A percentile compares a stretch with the other conserved stretches of the same genome.
These are phyloP conservation scores for Eucommia ulmoides DNA, from an alignment of 257 asterid species.

Conservation along the genomic window DNA sequence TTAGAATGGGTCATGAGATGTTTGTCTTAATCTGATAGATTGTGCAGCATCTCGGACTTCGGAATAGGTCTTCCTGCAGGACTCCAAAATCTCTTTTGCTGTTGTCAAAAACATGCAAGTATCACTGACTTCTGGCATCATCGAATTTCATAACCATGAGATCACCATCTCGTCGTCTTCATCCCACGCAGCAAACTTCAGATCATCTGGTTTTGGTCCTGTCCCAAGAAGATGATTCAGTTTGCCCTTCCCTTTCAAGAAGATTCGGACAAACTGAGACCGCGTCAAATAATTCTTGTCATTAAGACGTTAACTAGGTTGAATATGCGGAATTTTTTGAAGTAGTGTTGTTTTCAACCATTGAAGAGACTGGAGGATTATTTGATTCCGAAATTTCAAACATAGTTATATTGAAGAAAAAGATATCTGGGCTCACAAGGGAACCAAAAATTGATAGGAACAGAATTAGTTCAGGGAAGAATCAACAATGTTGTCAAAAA, in stretches of 20 bases:
- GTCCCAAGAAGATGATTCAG: background rate
- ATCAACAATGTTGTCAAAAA: background rate
- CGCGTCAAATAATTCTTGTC: slow-evolving; percentile 5
- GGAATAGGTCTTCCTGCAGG: background rate
- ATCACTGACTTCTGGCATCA: slow-evolving; percentile 4
- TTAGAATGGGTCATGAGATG: background rate
- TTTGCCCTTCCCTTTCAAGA: slow-evolving; percentile 6
- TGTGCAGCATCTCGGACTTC: background rate
- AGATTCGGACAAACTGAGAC: slow-evolving; percentile 4
- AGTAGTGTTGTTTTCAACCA: background rate
- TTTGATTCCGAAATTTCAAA: background rate
- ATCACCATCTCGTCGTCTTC: slow-evolving; percentile 2
- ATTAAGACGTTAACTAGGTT: background rate
- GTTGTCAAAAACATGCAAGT: background rate
- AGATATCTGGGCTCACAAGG: background rate
- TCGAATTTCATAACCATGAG: slow-evolving; percentile 2
- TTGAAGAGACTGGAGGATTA: background rate
- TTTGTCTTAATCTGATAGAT: background rate
- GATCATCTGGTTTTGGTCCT: slow-evolving; percentile 1
- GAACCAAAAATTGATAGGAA: background rate
- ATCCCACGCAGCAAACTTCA: background rate
- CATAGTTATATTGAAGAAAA: background rate
- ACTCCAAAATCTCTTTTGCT: background rate
- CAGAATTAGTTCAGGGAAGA: background rate
- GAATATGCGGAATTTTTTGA: background rate